Conservation (phyloP, 2,329 filamentous ascomycete species). For the Apiospora marii region DNA sequence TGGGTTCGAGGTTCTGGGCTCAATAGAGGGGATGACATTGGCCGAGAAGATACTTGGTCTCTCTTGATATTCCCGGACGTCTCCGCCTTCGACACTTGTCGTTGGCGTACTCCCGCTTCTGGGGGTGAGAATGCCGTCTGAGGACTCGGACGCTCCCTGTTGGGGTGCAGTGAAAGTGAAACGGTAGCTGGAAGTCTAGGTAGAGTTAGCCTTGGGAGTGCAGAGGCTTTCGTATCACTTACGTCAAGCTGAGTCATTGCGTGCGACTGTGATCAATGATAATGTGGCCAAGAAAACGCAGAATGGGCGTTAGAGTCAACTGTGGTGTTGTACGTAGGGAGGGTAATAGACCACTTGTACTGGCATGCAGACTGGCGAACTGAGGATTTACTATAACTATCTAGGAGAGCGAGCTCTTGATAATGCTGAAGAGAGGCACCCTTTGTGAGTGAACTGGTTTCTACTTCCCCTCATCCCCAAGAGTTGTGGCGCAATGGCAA, state of each 20-base stretch:
- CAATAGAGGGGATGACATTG: neutral
- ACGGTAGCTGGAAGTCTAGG: neutral
- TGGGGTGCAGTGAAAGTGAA: neutral
- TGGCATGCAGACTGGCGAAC: rapidly evolving
- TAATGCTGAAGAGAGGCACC: neutral
- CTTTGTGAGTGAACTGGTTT: neutral
- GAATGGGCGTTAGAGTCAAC: neutral
- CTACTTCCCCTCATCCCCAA: neutral
- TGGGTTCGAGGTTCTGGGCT: neutral
- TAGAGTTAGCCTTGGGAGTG: neutral
- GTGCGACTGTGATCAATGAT: neutral
- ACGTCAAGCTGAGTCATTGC: constrained; percentile 13
- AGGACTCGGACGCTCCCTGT: neutral
- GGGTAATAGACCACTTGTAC: too few relatives aligned
- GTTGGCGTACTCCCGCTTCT: neutral
- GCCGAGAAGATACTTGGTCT: neutral
- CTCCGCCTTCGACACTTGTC: neutral
- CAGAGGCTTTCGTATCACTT: neutral
- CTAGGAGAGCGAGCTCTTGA: neutral
- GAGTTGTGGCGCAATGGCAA: neutral
- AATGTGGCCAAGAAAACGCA: neutral
- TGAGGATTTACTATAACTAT: neutral
- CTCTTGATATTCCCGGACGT: neutral
- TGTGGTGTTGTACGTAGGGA: neutral
- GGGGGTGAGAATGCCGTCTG: neutral